Evolutionary conservation across 2,329 filamentous ascomycete genomes (phyloP), one percentile per base, ranked within the genome.

Genomic region (Neofusicoccum kwambonambiense): DNA sequence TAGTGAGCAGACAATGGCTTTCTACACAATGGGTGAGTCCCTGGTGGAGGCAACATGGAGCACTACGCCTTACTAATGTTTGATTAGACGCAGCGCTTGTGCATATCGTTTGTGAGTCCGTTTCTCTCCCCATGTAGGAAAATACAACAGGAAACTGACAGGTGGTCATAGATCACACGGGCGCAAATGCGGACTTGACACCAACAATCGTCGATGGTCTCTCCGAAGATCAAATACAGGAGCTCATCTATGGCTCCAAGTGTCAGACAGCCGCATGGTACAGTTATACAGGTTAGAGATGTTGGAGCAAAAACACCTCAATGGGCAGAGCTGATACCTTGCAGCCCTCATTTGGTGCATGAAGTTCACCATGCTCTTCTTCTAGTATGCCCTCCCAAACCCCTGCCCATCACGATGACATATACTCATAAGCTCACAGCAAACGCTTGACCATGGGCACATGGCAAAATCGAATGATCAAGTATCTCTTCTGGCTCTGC

Each of bases 211-310:
- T 74, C n/a, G 60, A 60, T 8, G 62, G 64, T 65, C 64, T 79
- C 4, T 74, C 70, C 4, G 39, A 69, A 0, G 50, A 62, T 0
- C 74, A 80, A 6, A 69, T 78, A 3, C 47, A 64, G 1, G 69
- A 74, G 2, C 70, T 77, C 15, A 65, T 63, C 0, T 63, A 69
- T n/a, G 78, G 78, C 1, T 79, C 76, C 0, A 78, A 77, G 19
- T 68, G 78, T 5, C 69, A 81, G 54, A 68, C 80, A 11, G 64
- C 73, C 0, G 79, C 78, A 0, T 80, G 79, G 79, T 81, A 79
- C 7, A 51, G 41, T 42, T 49, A 58, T 19, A 45, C 54, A 6
- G 50, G 50, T 45, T 8, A 35, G 44, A 7, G 1, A 4, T 27
- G 2, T 19, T 15, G 2, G 12, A 34, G 71, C 71, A 12, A 9